Base-by-base conservation (phyloP, 179 eudicot genomes). In the Kewa caespitosa region DNA sequence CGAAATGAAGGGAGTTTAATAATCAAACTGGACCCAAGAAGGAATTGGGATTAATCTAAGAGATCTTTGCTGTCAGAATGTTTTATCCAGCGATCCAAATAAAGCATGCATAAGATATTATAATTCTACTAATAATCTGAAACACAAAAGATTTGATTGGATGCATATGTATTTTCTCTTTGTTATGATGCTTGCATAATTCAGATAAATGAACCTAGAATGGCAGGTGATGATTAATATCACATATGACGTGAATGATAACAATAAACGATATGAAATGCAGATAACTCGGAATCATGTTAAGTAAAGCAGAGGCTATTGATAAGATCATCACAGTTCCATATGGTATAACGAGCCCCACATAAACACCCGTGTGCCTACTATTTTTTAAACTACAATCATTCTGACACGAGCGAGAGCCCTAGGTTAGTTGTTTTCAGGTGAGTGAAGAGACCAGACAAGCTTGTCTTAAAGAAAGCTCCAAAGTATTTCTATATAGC, bases 351-450 rank as follows among this genome's bases (percentile, higher is more conserved):
- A 67, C 69, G 60, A 63, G 23, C 31, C 80, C 46, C 27, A 75
- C 75, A 27, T 59, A 74, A 30, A 68, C n/a, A n/a, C 69, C 72
- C 74, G 83, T 76, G 82, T 64, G 52, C 11, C 77, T 20, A n/a
- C 33, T 64, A 59, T 71, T 76, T 39, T 46, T 27, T 27, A 65
- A 64, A 62, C 65, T 70, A 72, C 74, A 82, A 86, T 86, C 79
- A 82, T 82, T 78, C 72, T 64, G 60, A 77, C 89, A 86, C 68
- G 91, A 88, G 89, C n/a, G 79, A 78, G 62, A 69, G 54, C 32
- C 34, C 32, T 65, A 12, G 59, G 34, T 81, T 28, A 43, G 73
- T 69, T 34, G 72, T 60, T 50, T 77, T 55, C 64, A 74, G 57
- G 72, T 68, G 63, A 67, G 69, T 78, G 72, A 80, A 59, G 72